phyloP scores from a whole-genome alignment of 1,284 basidiomycete genomes.

The Malassezia equina region DNA sequence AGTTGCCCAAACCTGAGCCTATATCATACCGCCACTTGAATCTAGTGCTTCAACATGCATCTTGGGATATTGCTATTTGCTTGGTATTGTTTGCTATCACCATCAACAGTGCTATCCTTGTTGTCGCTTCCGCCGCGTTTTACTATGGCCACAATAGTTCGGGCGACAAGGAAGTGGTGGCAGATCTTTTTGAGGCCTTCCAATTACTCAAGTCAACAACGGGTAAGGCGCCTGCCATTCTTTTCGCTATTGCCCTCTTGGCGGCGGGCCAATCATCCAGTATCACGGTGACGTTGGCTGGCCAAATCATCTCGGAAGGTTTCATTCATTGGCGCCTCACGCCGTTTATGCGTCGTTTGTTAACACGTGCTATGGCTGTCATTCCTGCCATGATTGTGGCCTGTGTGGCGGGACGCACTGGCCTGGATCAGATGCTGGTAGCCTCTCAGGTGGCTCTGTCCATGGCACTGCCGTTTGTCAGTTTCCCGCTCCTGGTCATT shows the following conservation, averaged over 20 bases:
- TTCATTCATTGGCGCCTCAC: slow-evolving; percentile 82
- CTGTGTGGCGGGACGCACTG: slow-evolving; percentile 61
- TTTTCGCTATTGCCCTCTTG: slow-evolving; percentile 43
- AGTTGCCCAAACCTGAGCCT: not conserved
- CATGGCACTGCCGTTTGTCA: slow-evolving; percentile 66
- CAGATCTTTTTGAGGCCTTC: slow-evolving; percentile 38
- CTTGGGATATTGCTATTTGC: slow-evolving; percentile 44
- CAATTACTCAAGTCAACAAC: slow-evolving; percentile 27
- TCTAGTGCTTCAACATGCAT: slow-evolving; percentile 38
- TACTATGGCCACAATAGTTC: slow-evolving; percentile 26
- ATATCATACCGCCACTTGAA: slow-evolving; percentile 23
- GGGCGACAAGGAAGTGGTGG: slow-evolving; percentile 27
- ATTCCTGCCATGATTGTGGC: slow-evolving; percentile 78
- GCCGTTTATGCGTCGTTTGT: slow-evolving; percentile 65
- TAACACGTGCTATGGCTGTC: slow-evolving; percentile 74
- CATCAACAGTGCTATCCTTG: slow-evolving; percentile 67
- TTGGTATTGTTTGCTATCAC: slow-evolving; percentile 53
- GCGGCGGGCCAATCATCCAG: slow-evolving; percentile 83
- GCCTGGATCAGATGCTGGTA: slow-evolving; percentile 72
- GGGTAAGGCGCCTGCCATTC: slow-evolving; percentile 28
- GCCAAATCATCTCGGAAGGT: slow-evolving; percentile 83
- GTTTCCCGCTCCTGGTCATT: slow-evolving; percentile 34
- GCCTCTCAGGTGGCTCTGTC: slow-evolving; percentile 78
- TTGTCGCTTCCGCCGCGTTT: slow-evolving; percentile 53
- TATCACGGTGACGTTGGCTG: slow-evolving; percentile 82